A percentile compares a stretch with the other conserved stretches of the same genome.
Conservation (phyloP, 495 filamentous ascomycete species). For the Penicillium pancosmium region DNA sequence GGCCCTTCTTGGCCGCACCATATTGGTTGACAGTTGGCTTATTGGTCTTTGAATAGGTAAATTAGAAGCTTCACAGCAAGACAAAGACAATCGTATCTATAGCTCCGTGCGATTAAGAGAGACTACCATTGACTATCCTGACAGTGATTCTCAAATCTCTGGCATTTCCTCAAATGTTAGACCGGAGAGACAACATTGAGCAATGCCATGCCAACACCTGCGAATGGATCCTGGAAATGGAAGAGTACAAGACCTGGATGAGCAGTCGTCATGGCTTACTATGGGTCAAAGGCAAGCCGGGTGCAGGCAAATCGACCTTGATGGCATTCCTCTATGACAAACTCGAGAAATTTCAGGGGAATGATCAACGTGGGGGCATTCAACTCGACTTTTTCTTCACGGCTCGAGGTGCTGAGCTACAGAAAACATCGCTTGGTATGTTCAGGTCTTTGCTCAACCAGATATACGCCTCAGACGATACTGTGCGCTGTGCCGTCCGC, state of each 20-base stretch:
- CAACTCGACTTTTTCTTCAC: background rate
- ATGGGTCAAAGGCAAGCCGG: constrained; percentile 53
- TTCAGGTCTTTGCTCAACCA: background rate
- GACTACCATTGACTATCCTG: background rate
- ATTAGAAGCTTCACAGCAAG: background rate
- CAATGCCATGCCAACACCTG: constrained; percentile 33
- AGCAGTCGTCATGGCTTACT: constrained; percentile 26
- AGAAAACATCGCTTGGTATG: background rate
- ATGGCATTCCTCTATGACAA: constrained; percentile 24
- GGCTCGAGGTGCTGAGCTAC: background rate
- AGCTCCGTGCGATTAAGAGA: background rate
- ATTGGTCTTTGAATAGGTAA: background rate
- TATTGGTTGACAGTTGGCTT: no score
- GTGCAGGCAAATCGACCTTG: constrained; percentile 51
- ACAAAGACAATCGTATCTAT: background rate
- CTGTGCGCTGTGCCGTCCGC: background rate
- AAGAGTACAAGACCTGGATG: constrained; percentile 24
- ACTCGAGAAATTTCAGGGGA: constrained; percentile 1
- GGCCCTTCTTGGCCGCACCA: no score
- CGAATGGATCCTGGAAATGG: background rate
- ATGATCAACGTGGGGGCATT: background rate
- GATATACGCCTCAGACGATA: background rate
- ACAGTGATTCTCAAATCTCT: constrained; percentile 5
- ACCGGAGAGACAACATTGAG: constrained; percentile 15
- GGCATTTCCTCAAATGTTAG: constrained; percentile 11